Base-by-base conservation (phyloP, 768 basidiomycete genomes). In the Tubosaeta sp. region DNA sequence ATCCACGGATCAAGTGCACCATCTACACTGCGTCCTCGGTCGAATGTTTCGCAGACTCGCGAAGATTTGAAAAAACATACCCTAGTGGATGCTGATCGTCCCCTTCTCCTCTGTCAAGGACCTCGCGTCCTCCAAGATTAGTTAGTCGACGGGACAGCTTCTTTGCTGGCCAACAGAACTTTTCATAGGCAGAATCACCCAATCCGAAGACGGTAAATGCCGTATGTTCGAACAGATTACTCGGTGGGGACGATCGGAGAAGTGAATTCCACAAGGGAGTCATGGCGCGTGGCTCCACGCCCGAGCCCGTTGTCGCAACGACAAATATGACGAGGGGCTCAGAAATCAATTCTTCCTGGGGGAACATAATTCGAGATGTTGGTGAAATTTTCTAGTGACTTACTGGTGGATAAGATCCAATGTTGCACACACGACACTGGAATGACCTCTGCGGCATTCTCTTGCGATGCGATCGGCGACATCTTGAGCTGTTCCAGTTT, bases 121-220 rank as follows among this genome's bases (percentile, higher is more conserved):
- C 71, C 54, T 88, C 84, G 0, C 58, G 71, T 0, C 83, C 93
- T 8, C 92, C 90, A 2, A 96, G 75, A 38, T 70, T 76, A 18
- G 69, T 57, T 35, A 94, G 64, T 21, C 93, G 71, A 36, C 90
- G 73, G 8, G 79, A 74, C 1, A 94, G 68, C 54, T 87, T 85
- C 68, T 93, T 94, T 3, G 86, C 88, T 0, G 93, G 87, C 92
- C 93, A 96, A 65, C 90, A 92, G 54, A 93, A 95, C 55, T 86
- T 87, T 57, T 91, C 88, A 60, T 95, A 96, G 0, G 85, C 76
- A 2, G 85, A 82, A 62, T 94, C 93, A 4, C 93, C 93, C 6
- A 95, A 76, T 0, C 87, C 93, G 59, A 94, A 92, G 4, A 92
- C 82, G 1, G 87, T 77, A 65, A 89, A 94, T 0, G 73, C 67